These are phyloP conservation scores for Trichoderma gracile DNA, from an alignment of 2,329 filamentous ascomycete species.

Conservation along the genomic window DNA sequence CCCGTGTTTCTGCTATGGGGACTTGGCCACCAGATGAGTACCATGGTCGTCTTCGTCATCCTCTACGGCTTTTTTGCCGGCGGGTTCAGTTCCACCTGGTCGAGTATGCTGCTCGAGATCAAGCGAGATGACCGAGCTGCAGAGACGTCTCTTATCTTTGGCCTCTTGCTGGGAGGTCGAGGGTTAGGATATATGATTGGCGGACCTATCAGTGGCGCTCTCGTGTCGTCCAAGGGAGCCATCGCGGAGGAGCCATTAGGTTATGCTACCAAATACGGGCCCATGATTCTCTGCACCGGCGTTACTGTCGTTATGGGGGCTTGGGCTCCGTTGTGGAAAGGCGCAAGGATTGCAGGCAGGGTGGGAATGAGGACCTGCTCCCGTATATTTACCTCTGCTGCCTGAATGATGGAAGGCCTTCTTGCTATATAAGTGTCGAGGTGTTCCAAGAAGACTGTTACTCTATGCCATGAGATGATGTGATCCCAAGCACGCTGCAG, in stretches of 20 bases:
- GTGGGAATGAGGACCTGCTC: not conserved
- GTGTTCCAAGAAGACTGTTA: not conserved
- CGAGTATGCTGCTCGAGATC: constrained; percentile 53
- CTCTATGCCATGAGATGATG: not conserved
- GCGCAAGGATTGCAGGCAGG: not conserved
- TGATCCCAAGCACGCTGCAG: no score
- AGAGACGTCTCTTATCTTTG: constrained; percentile 58
- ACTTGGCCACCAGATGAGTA: constrained; percentile 50
- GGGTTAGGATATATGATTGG: constrained; percentile 61
- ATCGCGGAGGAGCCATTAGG: constrained; percentile 35
- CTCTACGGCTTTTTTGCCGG: constrained; percentile 67
- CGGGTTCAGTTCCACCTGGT: constrained; percentile 64
- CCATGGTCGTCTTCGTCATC: constrained; percentile 61
- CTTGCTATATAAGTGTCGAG: not conserved
- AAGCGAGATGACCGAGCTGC: constrained; percentile 25
- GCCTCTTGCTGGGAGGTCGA: constrained; percentile 57
- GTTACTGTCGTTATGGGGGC: constrained; percentile 37
- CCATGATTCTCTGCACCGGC: constrained; percentile 39
- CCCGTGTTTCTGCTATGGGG: constrained; percentile 65
- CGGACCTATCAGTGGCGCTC: constrained; percentile 54
- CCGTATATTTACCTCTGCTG: not conserved
- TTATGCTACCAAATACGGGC: constrained; percentile 37
- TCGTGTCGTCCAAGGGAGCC: constrained; percentile 32
- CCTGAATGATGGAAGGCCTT: not conserved
- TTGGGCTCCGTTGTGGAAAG: constrained; percentile 42